These are phyloP conservation scores for Artemisia annua DNA, from an alignment of 129 eudicot species.

Conservation along the genomic window DNA sequence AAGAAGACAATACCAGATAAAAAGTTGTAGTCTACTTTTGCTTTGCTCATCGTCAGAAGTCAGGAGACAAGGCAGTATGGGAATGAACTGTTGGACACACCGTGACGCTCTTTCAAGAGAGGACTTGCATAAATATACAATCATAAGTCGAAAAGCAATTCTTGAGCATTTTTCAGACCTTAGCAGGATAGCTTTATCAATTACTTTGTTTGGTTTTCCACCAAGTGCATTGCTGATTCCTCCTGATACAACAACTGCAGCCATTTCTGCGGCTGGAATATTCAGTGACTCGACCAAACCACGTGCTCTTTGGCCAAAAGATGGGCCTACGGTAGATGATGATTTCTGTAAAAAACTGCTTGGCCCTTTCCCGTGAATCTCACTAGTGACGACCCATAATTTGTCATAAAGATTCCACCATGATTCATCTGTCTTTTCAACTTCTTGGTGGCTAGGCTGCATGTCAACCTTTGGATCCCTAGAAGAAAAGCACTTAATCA, in stretches of 20 bases:
- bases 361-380: slow-evolving; percentile 90
- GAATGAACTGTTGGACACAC: slow-evolving; percentile 76
- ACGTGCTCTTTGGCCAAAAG: slow-evolving; percentile 97
- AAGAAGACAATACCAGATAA: slow-evolving; percentile 69
- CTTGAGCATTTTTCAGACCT: slow-evolving; percentile 93
- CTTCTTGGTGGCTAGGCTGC: slow-evolving; percentile 35
- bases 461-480: slow-evolving; percentile 37
- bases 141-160: slow-evolving; percentile 68
- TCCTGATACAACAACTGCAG: slow-evolving; percentile 90
- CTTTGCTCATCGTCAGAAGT: slow-evolving; percentile 92
- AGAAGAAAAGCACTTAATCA: slow-evolving; percentile 9
- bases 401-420: slow-evolving; percentile 94
- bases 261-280: slow-evolving; percentile 99
- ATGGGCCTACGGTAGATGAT: slow-evolving; percentile 59
- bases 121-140: slow-evolving; percentile 78
- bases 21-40: slow-evolving; percentile 88
- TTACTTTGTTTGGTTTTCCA: slow-evolving; percentile 78
- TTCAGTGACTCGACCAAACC: slow-evolving; percentile 95
- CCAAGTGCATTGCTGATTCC: slow-evolving; percentile 81
- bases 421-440: slow-evolving; percentile 52
- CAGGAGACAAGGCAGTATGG: slow-evolving; percentile 71
- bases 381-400: slow-evolving; percentile 68
- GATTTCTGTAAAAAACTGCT: slow-evolving; percentile 70
- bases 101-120: slow-evolving; percentile 90
- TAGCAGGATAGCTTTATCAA: slow-evolving; percentile 92